These are phyloP conservation scores for Lactifluus subvellereus DNA, from an alignment of 768 basidiomycete species.

Conservation along the genomic window DNA sequence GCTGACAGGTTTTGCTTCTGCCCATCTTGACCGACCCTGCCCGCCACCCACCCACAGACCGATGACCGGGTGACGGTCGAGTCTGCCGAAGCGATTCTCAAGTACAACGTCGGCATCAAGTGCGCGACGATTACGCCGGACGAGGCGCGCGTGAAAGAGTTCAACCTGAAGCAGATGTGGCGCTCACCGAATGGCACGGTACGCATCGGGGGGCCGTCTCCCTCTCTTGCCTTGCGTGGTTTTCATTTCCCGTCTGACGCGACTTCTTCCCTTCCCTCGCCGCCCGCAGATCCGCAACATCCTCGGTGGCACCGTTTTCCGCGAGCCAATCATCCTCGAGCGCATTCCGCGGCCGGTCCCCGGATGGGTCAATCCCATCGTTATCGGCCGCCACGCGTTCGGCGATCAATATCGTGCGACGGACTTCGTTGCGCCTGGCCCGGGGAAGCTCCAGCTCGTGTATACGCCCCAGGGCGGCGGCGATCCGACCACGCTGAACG, in stretches of 20 bases:
- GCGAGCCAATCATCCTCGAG: slow-evolving; percentile 91
- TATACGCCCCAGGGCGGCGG: slow-evolving; percentile 79
- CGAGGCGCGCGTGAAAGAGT: slow-evolving; percentile 92
- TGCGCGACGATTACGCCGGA: slow-evolving; percentile 99
- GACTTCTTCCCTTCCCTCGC: background rate
- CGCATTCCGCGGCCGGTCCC: slow-evolving; percentile 91
- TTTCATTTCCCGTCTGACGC: slow-evolving; percentile 12
- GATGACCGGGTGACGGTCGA: slow-evolving; percentile 91
- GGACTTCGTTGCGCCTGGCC: slow-evolving; percentile 84
- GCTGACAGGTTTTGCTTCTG: background rate
- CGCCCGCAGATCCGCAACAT: slow-evolving; percentile 82
- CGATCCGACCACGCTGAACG: slow-evolving; percentile 61
- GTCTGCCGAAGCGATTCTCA: slow-evolving; percentile 88
- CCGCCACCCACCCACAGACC: slow-evolving; percentile 47
- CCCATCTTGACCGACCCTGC: background rate
- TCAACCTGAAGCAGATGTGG: slow-evolving; percentile 99
- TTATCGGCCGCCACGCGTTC: slow-evolving; percentile 67
- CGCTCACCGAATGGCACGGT: slow-evolving; percentile 94
- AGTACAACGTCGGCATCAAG: slow-evolving; percentile 97
- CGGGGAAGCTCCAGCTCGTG: slow-evolving; percentile 90
- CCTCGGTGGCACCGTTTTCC: slow-evolving; percentile 96
- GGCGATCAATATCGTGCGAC: slow-evolving; percentile 98
- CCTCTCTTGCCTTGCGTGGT: background rate
- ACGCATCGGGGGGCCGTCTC: slow-evolving; percentile 28
- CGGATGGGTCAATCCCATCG: slow-evolving; percentile 95